A percentile compares a stretch with the other conserved stretches of the same genome.
Evolutionary conservation across 169 alveolate species (phyloP).

Genomic region (Plasmodium falciparum): DNA sequence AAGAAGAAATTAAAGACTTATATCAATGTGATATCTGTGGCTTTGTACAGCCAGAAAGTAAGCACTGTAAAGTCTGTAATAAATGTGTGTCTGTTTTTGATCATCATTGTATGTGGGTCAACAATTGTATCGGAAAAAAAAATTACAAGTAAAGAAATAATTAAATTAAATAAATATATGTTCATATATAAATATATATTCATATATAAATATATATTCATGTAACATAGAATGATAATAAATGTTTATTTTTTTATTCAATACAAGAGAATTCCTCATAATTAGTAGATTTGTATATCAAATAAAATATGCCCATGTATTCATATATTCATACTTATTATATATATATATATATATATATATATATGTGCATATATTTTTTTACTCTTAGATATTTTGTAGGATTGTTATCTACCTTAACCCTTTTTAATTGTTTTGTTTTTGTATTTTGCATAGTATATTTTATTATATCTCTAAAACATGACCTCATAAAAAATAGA

Average conservation of each 20-base stretch:
- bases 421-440: slow-evolving; percentile 53
- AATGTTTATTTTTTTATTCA: not conserved
- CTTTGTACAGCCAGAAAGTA: slow-evolving; percentile 81
- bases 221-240: not conserved
- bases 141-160: slow-evolving; percentile 79
- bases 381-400: slow-evolving; percentile 51
- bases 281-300: not conserved
- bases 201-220: slow-evolving; percentile 5
- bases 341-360: not conserved
- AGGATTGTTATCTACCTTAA: slow-evolving; percentile 41
- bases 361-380: not conserved
- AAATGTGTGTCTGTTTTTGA: slow-evolving; percentile 91
- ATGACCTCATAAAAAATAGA: slow-evolving; percentile 38
- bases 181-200: not conserved
- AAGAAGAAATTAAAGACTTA: slow-evolving; percentile 35
- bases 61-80: slow-evolving; percentile 92
- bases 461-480: slow-evolving; percentile 42
- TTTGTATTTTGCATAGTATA: slow-evolving; percentile 47
- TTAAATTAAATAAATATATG: not conserved
- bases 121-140: slow-evolving; percentile 91
- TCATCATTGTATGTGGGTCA: slow-evolving; percentile 94
- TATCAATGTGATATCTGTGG: slow-evolving; percentile 82
- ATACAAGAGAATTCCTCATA: not conserved
- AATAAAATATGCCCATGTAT: not conserved
- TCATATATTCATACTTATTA: not conserved